Percentiles rank a stretch among this genome's conserved stretches.
Conservation (phyloP, 805 yeast genomes). For the Saturnispora bothae region DNA sequence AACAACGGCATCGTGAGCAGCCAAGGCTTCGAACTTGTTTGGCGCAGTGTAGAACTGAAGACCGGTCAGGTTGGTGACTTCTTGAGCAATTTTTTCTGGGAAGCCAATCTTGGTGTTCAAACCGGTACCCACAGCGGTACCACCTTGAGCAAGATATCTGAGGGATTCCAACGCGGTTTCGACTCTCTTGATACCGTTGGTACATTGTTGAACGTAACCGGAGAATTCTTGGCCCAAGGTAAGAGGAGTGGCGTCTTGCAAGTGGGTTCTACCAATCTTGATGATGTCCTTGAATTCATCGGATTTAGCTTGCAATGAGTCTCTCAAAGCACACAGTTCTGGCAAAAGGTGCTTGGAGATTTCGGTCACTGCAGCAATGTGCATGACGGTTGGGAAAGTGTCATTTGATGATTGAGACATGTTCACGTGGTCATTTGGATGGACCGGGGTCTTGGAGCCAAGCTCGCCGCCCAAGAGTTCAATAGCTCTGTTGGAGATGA, state of each 20-base stretch:
- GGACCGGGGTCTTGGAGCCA: constrained; percentile 91
- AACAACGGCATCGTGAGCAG: constrained; percentile 97
- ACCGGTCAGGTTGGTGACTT: constrained; percentile 81
- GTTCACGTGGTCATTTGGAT: constrained; percentile 97
- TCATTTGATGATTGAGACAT: constrained; percentile 98
- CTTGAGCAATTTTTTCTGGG: constrained; percentile 75
- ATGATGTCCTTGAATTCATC: constrained; percentile 82
- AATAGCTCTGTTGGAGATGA: constrained; percentile 95
- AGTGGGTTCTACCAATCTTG: constrained; percentile 97
- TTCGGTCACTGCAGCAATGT: constrained; percentile 94
- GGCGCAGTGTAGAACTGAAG: constrained; percentile 89
- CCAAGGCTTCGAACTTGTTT: constrained; percentile 97
- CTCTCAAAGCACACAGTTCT: constrained; percentile 64
- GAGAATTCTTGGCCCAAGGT: constrained; percentile 97
- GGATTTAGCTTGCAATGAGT: constrained; percentile 65
- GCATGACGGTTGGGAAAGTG: constrained; percentile 99
- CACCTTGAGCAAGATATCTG: constrained; percentile 91
- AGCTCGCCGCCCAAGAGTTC: constrained; percentile 85
- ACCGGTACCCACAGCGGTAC: constrained; percentile 99
- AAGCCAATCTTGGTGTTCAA: constrained; percentile 89
- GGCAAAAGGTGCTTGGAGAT: constrained; percentile 70
- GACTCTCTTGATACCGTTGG: constrained; percentile 83
- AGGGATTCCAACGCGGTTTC: constrained; percentile 68
- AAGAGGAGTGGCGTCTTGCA: constrained; percentile 97
- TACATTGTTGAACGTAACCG: constrained; percentile 89